Evolutionary conservation across 177 flowering plant species (phyloP), one percentile per base, ranked within the genome.

Genomic region (Vitis hybrid): DNA sequence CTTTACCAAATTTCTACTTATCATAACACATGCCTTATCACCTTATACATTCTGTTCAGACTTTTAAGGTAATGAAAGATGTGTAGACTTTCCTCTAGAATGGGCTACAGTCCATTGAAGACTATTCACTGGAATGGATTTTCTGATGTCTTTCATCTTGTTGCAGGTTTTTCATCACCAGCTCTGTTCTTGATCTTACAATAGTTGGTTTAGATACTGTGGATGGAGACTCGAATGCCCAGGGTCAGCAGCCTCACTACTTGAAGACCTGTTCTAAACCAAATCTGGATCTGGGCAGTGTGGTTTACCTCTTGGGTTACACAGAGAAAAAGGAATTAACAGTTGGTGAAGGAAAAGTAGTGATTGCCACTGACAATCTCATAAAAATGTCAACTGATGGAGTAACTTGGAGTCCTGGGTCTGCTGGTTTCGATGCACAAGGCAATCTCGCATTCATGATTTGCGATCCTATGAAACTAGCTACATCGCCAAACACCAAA

Each of bases 371-470:
- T 30, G 98, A 94, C 82, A 94, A 92, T 80, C 94, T 94, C 65
- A 88, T 94, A 54, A 94, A 94, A 76, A 62, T 94, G 9, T 89
- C 94, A 14, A 89, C 97, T 61, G 94, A 89, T 73, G 97, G 91
- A 70, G 78, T 87, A 52, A 76, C 74, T 6, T 92, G 94, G 94
- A 84, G 89, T 75, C 93, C 93, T 54, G 98, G 98, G 18, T 92
- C 94, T 63, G 97, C 97, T 57, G 97, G 98, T 60, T 94, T 92
- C 77, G 98, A 94, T 81, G 83, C 71, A 14, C 97, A 89, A 60
- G 97, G 97, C 3, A 94, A 94, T 82, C 92, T 94, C 21, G 93
- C 98, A 8, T 94, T 94, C 77, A 91, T 94, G 97, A 85, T 94
- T 15, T 94, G 98, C 77, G 97, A 94, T 75, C 98, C 97, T 19